Evolutionary conservation across 192 early-diverging fungal species (phyloP).

Genomic region (Dissophora globulifera): DNA sequence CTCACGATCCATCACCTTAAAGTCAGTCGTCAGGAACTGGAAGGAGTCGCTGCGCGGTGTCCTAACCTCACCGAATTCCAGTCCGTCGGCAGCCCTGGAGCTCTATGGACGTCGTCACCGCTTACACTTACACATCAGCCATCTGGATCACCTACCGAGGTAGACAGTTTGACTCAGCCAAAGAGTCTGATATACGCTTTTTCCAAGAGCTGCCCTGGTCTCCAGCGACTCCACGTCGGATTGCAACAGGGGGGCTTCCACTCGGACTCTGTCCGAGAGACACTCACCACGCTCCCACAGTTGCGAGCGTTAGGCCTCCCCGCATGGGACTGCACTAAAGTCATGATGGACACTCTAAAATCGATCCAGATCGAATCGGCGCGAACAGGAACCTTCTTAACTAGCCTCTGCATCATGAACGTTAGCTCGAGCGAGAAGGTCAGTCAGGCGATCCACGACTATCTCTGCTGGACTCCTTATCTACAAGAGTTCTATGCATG

Average conservation of each 20-base stretch:
- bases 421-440: conserved; percentile 42
- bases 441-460: conserved; percentile 46
- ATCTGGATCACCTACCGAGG: neutral
- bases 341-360: conserved; percentile 39
- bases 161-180: neutral
- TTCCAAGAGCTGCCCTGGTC: conserved; percentile 13
- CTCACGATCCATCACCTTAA: conserved; percentile 46
- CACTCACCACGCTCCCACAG: conserved; percentile 13
- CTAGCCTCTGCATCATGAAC: conserved; percentile 38
- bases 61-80: conserved; percentile 44
- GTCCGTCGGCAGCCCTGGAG: conserved; percentile 29
- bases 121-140: neutral
- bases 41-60: conserved; percentile 19
- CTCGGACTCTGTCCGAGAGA: conserved; percentile 23
- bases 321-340: conserved; percentile 33
- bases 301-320: conserved; percentile 32
- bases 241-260: conserved; percentile 45
- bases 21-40: conserved; percentile 27
- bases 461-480: conserved; percentile 42
- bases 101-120: conserved; percentile 23
- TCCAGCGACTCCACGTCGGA: conserved; percentile 30
- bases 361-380: neutral
- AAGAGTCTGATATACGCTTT: conserved; percentile 21
- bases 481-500: conserved; percentile 44
- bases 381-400: conserved; percentile 3